phyloP scores from a whole-genome alignment of 1,139 yeast species.

The Martiniozyma asiatica region DNA sequence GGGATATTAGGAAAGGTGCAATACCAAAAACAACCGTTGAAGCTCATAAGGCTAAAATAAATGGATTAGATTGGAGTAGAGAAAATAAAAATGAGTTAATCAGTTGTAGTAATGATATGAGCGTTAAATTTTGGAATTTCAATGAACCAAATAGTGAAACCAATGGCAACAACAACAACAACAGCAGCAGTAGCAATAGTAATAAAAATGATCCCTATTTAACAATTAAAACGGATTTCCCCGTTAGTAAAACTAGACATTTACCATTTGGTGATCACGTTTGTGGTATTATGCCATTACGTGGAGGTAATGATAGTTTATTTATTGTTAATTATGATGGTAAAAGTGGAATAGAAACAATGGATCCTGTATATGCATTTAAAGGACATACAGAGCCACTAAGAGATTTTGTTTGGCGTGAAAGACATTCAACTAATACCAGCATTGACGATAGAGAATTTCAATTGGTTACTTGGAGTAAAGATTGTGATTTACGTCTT shows the following conservation, averaged over 20 bases:
- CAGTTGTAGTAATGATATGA: conserved; percentile 76
- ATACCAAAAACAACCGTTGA: conserved; percentile 53
- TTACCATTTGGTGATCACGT: conserved; percentile 83
- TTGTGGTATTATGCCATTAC: conserved; percentile 78
- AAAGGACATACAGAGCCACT: conserved; percentile 79
- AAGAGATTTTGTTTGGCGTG: conserved; percentile 81
- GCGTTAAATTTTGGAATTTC: conserved; percentile 82
- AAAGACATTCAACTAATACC: conserved; percentile 34
- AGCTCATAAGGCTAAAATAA: conserved; percentile 76
- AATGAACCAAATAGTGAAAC: no score
- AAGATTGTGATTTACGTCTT: conserved; percentile 70
- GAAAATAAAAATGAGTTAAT: conserved; percentile 47
- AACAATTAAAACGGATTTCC: conserved; percentile 62
- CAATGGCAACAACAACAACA: no score
- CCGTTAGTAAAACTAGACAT: conserved; percentile 79
- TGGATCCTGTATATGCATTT: conserved; percentile 51
- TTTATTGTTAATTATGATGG: conserved; percentile 49
- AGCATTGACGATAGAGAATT: conserved; percentile 60
- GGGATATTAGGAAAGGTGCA: conserved; percentile 85
- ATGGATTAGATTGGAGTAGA: conserved; percentile 75
- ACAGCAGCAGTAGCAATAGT: no score
- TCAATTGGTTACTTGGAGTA: conserved; percentile 89
- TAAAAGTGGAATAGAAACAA: conserved; percentile 26
- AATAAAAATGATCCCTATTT: conserved; percentile 35
- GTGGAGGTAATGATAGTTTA: conserved; percentile 75